Evolutionary conservation across 345 rosid genomes (phyloP), one percentile per base, ranked within the genome.

Genomic region (Salix suchowensis): DNA sequence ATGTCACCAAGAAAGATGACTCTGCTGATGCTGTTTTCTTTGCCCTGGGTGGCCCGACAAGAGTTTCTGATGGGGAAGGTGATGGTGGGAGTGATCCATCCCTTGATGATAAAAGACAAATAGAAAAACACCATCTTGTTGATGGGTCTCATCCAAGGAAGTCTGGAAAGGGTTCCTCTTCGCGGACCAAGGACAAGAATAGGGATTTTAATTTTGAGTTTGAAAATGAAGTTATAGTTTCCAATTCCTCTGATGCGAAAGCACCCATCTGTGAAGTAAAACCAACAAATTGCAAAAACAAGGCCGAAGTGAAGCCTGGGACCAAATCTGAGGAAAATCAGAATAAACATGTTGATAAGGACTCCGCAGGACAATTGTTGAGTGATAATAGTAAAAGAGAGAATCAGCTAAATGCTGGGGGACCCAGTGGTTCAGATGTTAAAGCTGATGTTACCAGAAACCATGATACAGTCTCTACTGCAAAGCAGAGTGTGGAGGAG

Each of bases 151-250:
- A 64, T 67, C 73, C 87, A 71, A 88, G 81, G 84, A 92, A 87
- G 81, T 82, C 90, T 50, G 92, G 88, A 48, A 94, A 88, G 82
- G 86, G 87, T 64, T 89, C 90, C 65, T 89, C 91, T 72, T 90
- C 91, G 24, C 78, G 84, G 79, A 87, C 92, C 46, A 93, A 87
- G 88, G 98, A 90, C 74, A 87, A 83, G 84, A 86, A 46, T 65
- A 81, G 76, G 52, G 89, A 83, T 76, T 82, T 74, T 14, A 88
- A 84, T 81, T 77, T 74, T 70, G 81, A 66, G 13, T 24, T 37
- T 52, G 81, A 78, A 18, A 75, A 70, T 42, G 48, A 70, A 44
- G n/a, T 44, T 19, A 83, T 71, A 65, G 46, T 74, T 55, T 68
- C 94, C 70, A 86, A 84, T 78, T 85, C 88, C 72, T 23, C 54